Percentiles rank a stretch among this genome's conserved stretches.
These are phyloP conservation scores for Russula foetens DNA, from an alignment of 768 basidiomycete genomes.

Conservation along the genomic window DNA sequence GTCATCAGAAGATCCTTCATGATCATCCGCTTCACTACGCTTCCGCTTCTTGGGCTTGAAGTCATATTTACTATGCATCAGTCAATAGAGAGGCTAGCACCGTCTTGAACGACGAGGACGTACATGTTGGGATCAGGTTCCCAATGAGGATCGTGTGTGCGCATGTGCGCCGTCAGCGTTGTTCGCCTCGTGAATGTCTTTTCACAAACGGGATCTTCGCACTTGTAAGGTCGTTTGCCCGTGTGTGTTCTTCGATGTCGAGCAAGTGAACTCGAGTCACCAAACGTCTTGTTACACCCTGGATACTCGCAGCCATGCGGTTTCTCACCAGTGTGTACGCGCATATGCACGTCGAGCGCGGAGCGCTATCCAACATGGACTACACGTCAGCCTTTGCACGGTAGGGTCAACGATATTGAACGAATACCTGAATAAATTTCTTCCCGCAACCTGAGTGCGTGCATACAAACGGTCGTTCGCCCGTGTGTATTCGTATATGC, in stretches of 20 bases:
- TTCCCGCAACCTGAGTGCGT: conserved; percentile 69
- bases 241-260: conserved; percentile 87
- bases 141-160: conserved; percentile 79
- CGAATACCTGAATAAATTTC: conserved; percentile 80
- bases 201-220: conserved; percentile 73
- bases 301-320: conserved; percentile 89
- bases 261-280: conserved; percentile 86
- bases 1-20: conserved; percentile 29
- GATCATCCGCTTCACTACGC: conserved; percentile 38
- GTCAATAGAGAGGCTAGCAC: conserved; percentile 1
- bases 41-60: conserved; percentile 61
- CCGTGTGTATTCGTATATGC: conserved; percentile 86
- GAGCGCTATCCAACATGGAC: conserved; percentile 49
- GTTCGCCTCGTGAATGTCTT: conserved; percentile 86
- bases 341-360: conserved; percentile 79
- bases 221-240: conserved; percentile 80
- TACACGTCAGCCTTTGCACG: conserved; percentile 15
- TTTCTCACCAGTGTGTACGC: conserved; percentile 90
- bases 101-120: conserved; percentile 26
- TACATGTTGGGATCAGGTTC: conserved; percentile 79
- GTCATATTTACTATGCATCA: conserved; percentile 54
- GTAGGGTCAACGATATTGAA: background rate
- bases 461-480: conserved; percentile 80
- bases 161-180: conserved; percentile 81
- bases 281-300: conserved; percentile 80